Base-by-base conservation (phyloP, 2,329 filamentous ascomycete genomes). In the Arachnomyces sp. region DNA sequence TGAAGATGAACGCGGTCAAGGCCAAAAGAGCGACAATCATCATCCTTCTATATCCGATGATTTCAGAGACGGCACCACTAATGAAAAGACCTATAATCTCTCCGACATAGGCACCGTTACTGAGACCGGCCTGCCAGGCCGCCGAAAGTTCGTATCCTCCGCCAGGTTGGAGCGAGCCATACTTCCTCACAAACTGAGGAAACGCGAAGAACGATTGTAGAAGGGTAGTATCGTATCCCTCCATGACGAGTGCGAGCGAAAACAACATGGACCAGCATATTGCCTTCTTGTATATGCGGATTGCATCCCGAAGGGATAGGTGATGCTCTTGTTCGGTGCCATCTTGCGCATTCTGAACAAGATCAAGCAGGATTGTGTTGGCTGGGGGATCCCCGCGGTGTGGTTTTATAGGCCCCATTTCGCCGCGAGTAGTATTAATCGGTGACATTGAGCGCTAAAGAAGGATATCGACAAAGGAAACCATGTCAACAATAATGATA, bases 1-100 rank as follows among this genome's bases (percentile, higher is more conserved):
- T 58, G 47, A 73, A 74, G 49, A 74, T 65, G 46, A 69, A 69
- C 7, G 50, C 61, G 4, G 57, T 53, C 25, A 74, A 52, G 44
- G 60, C 61, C 14, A 56, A 54, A n/a, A 74, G 58, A 3, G 60
- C 60, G 25, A 49, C 43, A 32, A 74, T 64, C 49, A 73, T 60
- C 0, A 70, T 65, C 38, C 55, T 59, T 33, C 67, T 63, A 37
- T 72, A 68, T 1, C 72, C 72, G 44, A 48, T 58, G 34, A 44
- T 39, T 4, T 55, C 54, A 4, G 51, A 50, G 21, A 53, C 35
- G 30, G 50, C 56, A 35, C 57, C 57, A 21, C 53, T 57, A 34
- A 60, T 28, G 13, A 59, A 44, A 16, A 57, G 53, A 2, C 57
- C 57, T 5, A 57, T 18, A 17, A 56, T 54, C 35, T 54, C 46